phyloP scores from a whole-genome alignment of 495 filamentous ascomycete genomes.

The Cladorrhinum samala region DNA sequence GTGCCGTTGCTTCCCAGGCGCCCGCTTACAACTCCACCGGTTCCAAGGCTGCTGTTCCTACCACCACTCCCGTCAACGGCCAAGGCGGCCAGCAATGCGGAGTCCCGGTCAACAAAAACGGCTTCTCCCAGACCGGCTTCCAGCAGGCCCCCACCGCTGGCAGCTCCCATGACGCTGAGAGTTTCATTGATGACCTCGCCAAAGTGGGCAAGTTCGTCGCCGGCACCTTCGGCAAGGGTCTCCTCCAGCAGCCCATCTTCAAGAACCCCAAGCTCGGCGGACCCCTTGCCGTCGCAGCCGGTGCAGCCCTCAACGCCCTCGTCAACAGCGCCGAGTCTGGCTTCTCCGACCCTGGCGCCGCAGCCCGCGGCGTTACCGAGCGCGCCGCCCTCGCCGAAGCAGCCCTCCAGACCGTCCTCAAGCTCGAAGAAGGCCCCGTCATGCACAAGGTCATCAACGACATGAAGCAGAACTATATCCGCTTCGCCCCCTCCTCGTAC shows the following conservation, averaged over 20 bases:
- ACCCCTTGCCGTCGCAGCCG: slow-evolving; percentile 15
- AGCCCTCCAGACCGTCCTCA: slow-evolving; percentile 17
- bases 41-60: too few species aligned
- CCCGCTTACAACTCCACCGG: too few species aligned
- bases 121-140: not conserved
- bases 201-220: slow-evolving; percentile 7
- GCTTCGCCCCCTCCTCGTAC: slow-evolving; percentile 4
- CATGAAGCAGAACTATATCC: slow-evolving; percentile 10
- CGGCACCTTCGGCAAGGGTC: slow-evolving; percentile 9
- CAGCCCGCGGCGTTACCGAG: slow-evolving; percentile 2
- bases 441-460: slow-evolving; percentile 8
- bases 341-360: not conserved
- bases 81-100: too few species aligned
- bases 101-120: too few species aligned
- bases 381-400: slow-evolving; percentile 22
- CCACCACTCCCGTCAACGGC: too few species aligned
- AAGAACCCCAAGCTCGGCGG: slow-evolving; percentile 15
- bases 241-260: not conserved
- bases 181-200: slow-evolving; percentile 25
- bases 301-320: slow-evolving; percentile 20
- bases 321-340: slow-evolving; percentile 16
- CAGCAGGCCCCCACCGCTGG: not conserved
- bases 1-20: too few species aligned
- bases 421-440: slow-evolving; percentile 5
- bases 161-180: slow-evolving; percentile 1